phyloP scores from a whole-genome alignment of 768 basidiomycete species.

The Cyclocybe aegerita region DNA sequence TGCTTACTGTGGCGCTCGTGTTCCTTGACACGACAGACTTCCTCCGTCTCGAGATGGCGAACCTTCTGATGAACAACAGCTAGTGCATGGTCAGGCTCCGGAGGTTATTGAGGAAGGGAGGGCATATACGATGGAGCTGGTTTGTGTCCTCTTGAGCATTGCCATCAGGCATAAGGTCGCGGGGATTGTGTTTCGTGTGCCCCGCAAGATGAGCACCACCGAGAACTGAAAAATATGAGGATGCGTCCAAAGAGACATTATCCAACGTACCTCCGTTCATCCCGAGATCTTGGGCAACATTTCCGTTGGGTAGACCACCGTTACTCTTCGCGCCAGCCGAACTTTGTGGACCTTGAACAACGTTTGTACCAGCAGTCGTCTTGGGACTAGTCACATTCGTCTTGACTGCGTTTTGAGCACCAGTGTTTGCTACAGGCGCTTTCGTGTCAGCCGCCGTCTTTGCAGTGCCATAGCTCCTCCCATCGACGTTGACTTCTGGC shows the following conservation, averaged over 20 bases:
- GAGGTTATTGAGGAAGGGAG: neutral
- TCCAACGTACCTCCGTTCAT: neutral
- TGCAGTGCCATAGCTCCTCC: no score
- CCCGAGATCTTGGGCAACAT: neutral
- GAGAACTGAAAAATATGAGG: constrained; percentile 1
- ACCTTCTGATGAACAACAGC: constrained; percentile 28
- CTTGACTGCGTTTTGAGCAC: no score
- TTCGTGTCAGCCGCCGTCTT: no score
- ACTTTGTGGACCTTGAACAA: no score
- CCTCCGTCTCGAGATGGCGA: constrained; percentile 28
- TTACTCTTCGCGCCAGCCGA: no score
- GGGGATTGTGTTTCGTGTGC: constrained; percentile 8
- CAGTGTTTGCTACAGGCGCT: no score
- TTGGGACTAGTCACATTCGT: no score
- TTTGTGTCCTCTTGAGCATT: constrained; percentile 17
- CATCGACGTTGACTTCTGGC: no score
- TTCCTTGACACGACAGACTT: constrained; percentile 29
- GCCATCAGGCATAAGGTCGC: constrained; percentile 17
- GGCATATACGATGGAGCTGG: constrained; percentile 20
- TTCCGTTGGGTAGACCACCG: neutral
- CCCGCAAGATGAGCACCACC: constrained; percentile 8
- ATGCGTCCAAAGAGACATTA: neutral
- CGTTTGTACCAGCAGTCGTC: no score
- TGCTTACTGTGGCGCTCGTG: constrained; percentile 33
- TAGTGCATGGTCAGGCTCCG: neutral